These are phyloP conservation scores for Solanum megistacrolobum DNA, from an alignment of 257 asterid species.

Conservation along the genomic window DNA sequence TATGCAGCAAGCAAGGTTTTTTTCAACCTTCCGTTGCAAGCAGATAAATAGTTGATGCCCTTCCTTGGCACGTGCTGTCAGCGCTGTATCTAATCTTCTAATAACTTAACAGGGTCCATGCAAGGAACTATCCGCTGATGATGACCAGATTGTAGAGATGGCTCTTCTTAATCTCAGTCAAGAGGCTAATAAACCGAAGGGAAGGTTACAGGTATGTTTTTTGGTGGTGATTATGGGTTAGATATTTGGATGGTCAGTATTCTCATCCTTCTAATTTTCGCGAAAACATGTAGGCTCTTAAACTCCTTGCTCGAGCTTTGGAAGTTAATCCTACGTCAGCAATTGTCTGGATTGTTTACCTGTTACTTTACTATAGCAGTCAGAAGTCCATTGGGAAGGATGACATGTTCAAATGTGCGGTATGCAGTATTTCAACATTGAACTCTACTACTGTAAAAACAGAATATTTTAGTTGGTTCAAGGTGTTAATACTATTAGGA, in stretches of 20 bases:
- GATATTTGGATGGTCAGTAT: neutral
- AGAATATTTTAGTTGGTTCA: neutral
- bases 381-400: conserved; percentile 29
- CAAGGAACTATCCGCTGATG: conserved; percentile 13
- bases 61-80: neutral
- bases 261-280: neutral
- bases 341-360: conserved; percentile 35
- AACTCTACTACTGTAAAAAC: neutral
- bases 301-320: conserved; percentile 32
- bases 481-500: neutral
- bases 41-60: neutral
- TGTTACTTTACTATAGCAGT: conserved; percentile 34
- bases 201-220: conserved; percentile 22
- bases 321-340: conserved; percentile 24
- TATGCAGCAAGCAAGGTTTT: neutral
- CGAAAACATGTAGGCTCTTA: conserved; percentile 23
- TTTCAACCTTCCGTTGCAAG: neutral
- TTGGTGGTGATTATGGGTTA: neutral
- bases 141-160: conserved; percentile 29
- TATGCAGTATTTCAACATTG: conserved; percentile 6
- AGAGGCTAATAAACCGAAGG: conserved; percentile 23
- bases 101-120: conserved; percentile 10
- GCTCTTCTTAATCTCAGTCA: conserved; percentile 26
- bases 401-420: conserved; percentile 32
- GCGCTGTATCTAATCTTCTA: neutral